Evolutionary conservation across 2,329 filamentous ascomycete species (phyloP).

Genomic region (Massarina eburnea): DNA sequence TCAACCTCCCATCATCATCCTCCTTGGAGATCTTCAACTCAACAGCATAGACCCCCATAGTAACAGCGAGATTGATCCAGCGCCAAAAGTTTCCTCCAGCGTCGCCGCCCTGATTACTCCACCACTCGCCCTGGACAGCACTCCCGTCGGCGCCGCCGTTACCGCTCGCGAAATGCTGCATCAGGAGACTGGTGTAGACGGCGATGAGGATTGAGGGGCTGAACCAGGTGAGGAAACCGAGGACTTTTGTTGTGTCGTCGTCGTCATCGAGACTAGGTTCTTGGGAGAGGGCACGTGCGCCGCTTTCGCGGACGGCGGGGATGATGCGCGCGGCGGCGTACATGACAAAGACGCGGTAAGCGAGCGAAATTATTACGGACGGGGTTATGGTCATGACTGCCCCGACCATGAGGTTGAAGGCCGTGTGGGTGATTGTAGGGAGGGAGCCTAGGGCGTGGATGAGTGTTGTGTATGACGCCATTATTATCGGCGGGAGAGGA

Average conservation of each 20-base stretch:
- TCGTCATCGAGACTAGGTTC: constrained; percentile 84
- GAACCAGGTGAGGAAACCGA: constrained; percentile 89
- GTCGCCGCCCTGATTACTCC: constrained; percentile 82
- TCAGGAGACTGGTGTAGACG: constrained; percentile 90
- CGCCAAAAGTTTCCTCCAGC: constrained; percentile 84
- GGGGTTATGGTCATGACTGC: constrained; percentile 95
- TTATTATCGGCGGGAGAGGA: constrained; percentile 94
- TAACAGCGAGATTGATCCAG: constrained; percentile 89
- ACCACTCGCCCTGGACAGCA: constrained; percentile 64
- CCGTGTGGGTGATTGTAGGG: constrained; percentile 80
- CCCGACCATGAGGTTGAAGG: constrained; percentile 82
- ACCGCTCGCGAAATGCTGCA: constrained; percentile 83
- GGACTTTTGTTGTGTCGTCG: constrained; percentile 75
- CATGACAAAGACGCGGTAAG: constrained; percentile 91
- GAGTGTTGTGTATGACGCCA: constrained; percentile 95
- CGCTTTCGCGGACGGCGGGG: constrained; percentile 84
- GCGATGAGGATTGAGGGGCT: constrained; percentile 92
- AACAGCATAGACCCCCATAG: constrained; percentile 86
- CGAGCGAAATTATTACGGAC: constrained; percentile 90
- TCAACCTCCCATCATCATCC: constrained; percentile 71
- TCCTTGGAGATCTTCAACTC: constrained; percentile 86
- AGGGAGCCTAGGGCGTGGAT: constrained; percentile 80
- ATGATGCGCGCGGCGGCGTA: constrained; percentile 96
- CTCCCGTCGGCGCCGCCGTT: constrained; percentile 57
- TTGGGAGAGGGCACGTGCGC: constrained; percentile 78